Conservation (phyloP, 1,284 basidiomycete species). For the Takashimella koratensis region DNA sequence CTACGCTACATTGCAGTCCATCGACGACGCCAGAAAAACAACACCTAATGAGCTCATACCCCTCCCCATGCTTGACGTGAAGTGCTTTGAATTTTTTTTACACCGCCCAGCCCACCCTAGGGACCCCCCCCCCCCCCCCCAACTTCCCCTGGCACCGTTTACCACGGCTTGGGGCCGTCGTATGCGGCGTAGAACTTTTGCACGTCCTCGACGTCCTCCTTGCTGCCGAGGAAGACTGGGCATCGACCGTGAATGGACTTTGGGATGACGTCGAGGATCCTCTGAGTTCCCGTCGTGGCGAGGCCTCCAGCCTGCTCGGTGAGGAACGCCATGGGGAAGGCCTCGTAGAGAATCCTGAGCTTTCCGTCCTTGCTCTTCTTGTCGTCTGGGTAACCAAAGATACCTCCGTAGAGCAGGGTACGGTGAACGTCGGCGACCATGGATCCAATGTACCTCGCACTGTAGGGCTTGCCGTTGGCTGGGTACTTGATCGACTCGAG, state of each 20-base stretch:
- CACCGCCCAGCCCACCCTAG: not conserved
- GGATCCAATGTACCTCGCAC: constrained; percentile 93
- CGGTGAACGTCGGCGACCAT: constrained; percentile 84
- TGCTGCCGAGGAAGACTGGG: constrained; percentile 90
- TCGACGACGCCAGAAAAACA: too few species aligned
- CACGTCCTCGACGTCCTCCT: constrained; percentile 89
- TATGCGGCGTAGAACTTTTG: constrained; percentile 68
- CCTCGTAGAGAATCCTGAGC: constrained; percentile 92
- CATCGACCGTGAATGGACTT: constrained; percentile 87
- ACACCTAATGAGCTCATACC: not conserved
- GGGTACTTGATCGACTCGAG: constrained; percentile 95
- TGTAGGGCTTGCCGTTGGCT: constrained; percentile 67
- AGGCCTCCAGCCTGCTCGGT: constrained; percentile 94
- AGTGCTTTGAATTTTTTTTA: too few species aligned
- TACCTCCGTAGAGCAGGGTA: constrained; percentile 94
- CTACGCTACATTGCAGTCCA: too few species aligned
- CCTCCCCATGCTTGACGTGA: not conserved
- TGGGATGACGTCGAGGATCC: constrained; percentile 90
- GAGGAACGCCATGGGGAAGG: constrained; percentile 98
- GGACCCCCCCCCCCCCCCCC: not conserved
- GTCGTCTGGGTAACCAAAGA: constrained; percentile 97
- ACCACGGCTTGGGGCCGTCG: constrained; percentile 18
- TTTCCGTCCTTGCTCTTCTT: constrained; percentile 95
- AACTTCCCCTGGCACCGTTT: not conserved
- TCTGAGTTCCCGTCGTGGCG: constrained; percentile 86